Evolutionary conservation across 331 rosid genomes (phyloP), one percentile per base, ranked within the genome.

Genomic region (Quercus phellos): DNA sequence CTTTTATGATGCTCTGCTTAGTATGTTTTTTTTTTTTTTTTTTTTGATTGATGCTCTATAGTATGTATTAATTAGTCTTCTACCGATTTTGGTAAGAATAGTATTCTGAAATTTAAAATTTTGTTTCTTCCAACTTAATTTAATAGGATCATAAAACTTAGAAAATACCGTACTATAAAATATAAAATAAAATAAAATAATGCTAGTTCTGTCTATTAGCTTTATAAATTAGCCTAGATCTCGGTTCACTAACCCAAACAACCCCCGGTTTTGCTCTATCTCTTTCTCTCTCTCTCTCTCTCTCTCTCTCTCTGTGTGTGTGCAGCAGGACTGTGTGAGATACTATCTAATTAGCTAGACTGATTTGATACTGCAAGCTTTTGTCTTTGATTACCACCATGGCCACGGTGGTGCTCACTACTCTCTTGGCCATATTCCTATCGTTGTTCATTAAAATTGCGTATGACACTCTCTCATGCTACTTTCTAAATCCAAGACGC

Each of bases 401-500:
- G 84, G 73, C 77, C 19, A 85, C 86, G 88, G 77, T 87, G 66
- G 73, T 86, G 35, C 51, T 92, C 2, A 70, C 86, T 12, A 63
- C 73, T 38, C 75, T 88, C 18, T 68, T 87, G 12, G 56, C 77
- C 55, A 51, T 86, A 14, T 34, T 87, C 1, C 7, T 80, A 9
- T 55, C 82, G 70, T 73, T 91, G 74, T 51, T 92, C 6, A 6
- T 84, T 5, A 90, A 81, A 80, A 74, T 88, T 17, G 70, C 80
- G 12, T 89, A 85, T 70, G 85, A 83, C 43, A 86, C 83, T 32
- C 27, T 95, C 68, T 82, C 85, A 1, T 88, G 88, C 42, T 95
- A 95, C 87, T 86, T 67, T 51, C 21, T 90, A 21, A 91, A 90
- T 13, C 99, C 99, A 8, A 82, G 90, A 54, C 90, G 97, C 75